phyloP scores from a whole-genome alignment of 164 flowering plant genomes.

The Sextonia rubra region DNA sequence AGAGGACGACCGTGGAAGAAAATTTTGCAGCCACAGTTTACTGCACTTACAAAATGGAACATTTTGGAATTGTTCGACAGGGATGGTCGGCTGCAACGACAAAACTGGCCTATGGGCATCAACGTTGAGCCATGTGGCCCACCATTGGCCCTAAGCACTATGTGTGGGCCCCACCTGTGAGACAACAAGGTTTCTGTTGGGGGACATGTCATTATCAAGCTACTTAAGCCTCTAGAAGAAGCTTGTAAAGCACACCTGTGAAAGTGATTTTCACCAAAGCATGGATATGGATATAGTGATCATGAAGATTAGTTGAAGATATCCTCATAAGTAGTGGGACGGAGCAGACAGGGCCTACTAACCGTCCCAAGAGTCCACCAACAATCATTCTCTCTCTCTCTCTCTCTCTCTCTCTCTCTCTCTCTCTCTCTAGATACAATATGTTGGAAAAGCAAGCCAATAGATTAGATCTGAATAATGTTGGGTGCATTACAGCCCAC shows the following conservation, averaged over 20 bases:
- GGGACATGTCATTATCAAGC: conserved; percentile 24
- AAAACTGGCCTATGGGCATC: not conserved
- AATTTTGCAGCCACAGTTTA: too few species aligned
- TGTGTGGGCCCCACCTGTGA: not conserved
- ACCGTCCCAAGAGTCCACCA: conserved; percentile 20
- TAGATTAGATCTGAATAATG: too few species aligned
- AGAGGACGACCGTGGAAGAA: too few species aligned
- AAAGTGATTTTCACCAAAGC: conserved; percentile 1
- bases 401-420: not conserved
- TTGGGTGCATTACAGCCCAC: too few species aligned
- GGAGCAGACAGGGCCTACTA: conserved; percentile 17
- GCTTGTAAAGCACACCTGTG: conserved; percentile 8
- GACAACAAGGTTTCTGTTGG: conserved; percentile 12
- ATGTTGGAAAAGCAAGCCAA: conserved; percentile 12
- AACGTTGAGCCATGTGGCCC: not conserved
- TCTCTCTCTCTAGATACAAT: not conserved
- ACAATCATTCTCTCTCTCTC: not conserved
- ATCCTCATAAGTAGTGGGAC: conserved; percentile 10
- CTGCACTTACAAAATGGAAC: too few species aligned
- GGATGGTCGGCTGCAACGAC: not conserved
- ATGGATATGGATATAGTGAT: conserved; percentile 1
- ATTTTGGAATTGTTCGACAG: too few species aligned
- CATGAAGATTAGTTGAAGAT: conserved; percentile 14
- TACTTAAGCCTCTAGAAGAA: conserved; percentile 17
- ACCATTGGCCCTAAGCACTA: not conserved